Percentiles rank a stretch among this genome's conserved stretches.
phyloP scores from a whole-genome alignment of 2,329 filamentous ascomycete species.

The Sordariomycetes sp. region DNA sequence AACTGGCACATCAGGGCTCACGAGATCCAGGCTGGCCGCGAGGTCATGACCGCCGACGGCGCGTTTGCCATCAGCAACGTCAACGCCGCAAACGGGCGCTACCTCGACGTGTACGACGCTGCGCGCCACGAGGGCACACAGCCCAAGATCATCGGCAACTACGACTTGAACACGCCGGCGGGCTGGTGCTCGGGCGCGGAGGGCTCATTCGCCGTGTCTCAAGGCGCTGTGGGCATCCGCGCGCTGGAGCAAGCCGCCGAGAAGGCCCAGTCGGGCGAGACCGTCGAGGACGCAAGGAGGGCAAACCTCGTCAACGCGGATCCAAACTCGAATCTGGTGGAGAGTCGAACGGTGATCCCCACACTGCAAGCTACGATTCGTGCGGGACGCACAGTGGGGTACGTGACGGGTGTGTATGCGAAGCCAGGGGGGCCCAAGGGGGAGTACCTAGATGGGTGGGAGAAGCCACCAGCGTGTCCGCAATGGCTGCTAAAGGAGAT shows the following conservation, averaged over 20 bases:
- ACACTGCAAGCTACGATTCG: constrained; percentile 54
- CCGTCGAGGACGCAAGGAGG: constrained; percentile 33
- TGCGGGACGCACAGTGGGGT: constrained; percentile 52
- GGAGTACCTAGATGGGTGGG: constrained; percentile 53
- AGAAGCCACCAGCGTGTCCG: constrained; percentile 46
- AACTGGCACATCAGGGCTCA: constrained; percentile 66
- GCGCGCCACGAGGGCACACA: constrained; percentile 37
- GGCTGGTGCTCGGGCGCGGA: constrained; percentile 39
- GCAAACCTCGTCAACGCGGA: constrained; percentile 67
- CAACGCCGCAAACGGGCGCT: constrained; percentile 35
- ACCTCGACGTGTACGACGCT: constrained; percentile 39
- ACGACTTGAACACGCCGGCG: constrained; percentile 45
- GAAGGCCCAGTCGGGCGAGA: too few species aligned
- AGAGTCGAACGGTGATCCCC: constrained; percentile 63
- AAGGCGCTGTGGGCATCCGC: constrained; percentile 48
- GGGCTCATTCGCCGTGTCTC: constrained; percentile 48
- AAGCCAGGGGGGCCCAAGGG: constrained; percentile 46
- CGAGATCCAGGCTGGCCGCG: constrained; percentile 47
- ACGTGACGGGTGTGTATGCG: constrained; percentile 63
- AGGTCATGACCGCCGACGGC: constrained; percentile 64
- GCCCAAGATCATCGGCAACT: constrained; percentile 50
- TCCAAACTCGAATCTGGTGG: constrained; percentile 69
- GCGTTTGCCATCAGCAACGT: constrained; percentile 60
- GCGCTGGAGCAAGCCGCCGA: too few species aligned
- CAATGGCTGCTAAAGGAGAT: too few species aligned